These are phyloP conservation scores for Achaetomium macrosporum DNA, from an alignment of 2,329 filamentous ascomycete genomes.

Conservation along the genomic window DNA sequence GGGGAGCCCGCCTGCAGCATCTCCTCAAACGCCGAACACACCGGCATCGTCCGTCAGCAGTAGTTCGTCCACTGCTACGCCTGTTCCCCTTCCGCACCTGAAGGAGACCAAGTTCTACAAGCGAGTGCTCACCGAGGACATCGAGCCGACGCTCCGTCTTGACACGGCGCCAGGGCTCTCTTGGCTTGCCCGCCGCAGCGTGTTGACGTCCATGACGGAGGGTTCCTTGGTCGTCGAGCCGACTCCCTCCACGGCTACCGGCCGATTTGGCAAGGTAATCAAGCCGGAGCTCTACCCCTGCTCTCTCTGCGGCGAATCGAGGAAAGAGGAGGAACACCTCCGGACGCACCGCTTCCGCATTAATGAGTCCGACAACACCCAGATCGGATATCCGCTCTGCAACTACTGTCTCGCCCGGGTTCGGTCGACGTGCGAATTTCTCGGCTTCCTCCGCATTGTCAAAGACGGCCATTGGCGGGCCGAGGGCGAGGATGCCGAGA, in stretches of 20 bases:
- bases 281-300: conserved; percentile 62
- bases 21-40: conserved; percentile 54
- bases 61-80: conserved; percentile 34
- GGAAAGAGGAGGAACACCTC: conserved; percentile 63
- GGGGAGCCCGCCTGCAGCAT: conserved; percentile 41
- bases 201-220: conserved; percentile 75
- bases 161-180: conserved; percentile 87
- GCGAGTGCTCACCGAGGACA: conserved; percentile 78
- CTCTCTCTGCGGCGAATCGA: conserved; percentile 79
- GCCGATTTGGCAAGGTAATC: conserved; percentile 41
- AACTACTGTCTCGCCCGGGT: conserved; percentile 79
- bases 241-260: conserved; percentile 50
- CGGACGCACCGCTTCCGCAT: conserved; percentile 85
- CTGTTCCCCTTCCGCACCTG: conserved; percentile 50
- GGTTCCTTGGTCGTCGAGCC: conserved; percentile 87
- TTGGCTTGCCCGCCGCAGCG: conserved; percentile 83
- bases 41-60: conserved; percentile 48
- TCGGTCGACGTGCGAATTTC: conserved; percentile 84
- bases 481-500: conserved; percentile 77
- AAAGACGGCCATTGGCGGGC: conserved; percentile 89
- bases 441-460: conserved; percentile 84
- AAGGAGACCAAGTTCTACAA: conserved; percentile 96
- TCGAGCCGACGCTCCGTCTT: conserved; percentile 86
- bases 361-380: conserved; percentile 77
- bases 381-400: conserved; percentile 77